Evolutionary conservation across 208 protist species (phyloP).

Genomic region (Strigomonas culicis): DNA sequence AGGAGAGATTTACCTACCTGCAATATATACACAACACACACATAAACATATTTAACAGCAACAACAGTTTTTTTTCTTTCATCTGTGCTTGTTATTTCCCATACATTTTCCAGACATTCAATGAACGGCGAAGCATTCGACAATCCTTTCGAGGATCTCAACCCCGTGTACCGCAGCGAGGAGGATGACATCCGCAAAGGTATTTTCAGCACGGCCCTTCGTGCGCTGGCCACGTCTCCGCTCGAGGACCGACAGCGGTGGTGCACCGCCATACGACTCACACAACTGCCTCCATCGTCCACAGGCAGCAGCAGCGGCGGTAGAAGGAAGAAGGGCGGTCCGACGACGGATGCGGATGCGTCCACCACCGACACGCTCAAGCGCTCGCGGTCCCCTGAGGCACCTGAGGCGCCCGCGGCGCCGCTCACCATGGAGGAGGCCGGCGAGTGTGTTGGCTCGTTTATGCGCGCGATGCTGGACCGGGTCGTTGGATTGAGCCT

Average conservation of each 20-base stretch:
- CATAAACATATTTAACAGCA: background rate
- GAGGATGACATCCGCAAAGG: slow-evolving; percentile 88
- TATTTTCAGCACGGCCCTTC: slow-evolving; percentile 68
- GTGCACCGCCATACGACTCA: slow-evolving; percentile 48
- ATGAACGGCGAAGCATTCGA: slow-evolving; percentile 6
- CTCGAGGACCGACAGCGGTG: slow-evolving; percentile 47
- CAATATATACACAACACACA: background rate
- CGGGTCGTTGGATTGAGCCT: slow-evolving; percentile 71
- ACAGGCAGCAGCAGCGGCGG: slow-evolving; percentile 6
- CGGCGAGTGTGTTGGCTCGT: slow-evolving; percentile 59
- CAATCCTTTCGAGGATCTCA: slow-evolving; percentile 69
- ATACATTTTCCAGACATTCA: background rate
- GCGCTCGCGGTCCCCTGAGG: background rate
- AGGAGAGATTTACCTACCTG: too few species aligned
- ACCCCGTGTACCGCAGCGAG: slow-evolving; percentile 61
- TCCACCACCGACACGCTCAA: background rate
- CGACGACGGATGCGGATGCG: background rate
- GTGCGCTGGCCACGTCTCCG: slow-evolving; percentile 29
- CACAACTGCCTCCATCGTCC: background rate
- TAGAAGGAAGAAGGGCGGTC: background rate
- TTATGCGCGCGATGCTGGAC: slow-evolving; percentile 72
- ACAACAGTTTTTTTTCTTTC: background rate
- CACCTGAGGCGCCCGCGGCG: background rate
- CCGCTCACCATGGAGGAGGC: slow-evolving; percentile 26
- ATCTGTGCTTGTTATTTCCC: background rate